Evolutionary conservation across 805 yeast genomes (phyloP).

Genomic region (Hanseniaspora clermontiae): DNA sequence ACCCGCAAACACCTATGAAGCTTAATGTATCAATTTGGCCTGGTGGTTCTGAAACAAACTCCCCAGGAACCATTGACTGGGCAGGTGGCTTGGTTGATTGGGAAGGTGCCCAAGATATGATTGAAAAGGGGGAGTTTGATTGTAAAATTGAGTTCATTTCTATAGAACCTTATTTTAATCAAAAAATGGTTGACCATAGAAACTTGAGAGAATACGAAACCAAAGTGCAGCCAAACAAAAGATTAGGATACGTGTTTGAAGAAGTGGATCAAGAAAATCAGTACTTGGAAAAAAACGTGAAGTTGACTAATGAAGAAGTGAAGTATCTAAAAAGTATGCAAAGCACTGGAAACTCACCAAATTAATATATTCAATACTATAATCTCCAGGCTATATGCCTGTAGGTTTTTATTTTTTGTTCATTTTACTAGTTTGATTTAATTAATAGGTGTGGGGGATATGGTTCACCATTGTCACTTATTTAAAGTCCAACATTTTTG

Average conservation of each 20-base stretch:
- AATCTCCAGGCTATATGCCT: too few species aligned
- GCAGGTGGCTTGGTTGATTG: conserved; percentile 84
- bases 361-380: too few species aligned
- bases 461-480: too few species aligned
- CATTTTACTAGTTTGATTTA: too few species aligned
- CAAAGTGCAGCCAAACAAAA: not conserved
- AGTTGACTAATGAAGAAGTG: not conserved
- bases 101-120: conserved; percentile 56
- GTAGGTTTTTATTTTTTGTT: too few species aligned
- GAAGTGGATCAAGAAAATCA: not conserved
- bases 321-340: not conserved
- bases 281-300: not conserved
- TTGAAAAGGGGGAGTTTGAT: conserved; percentile 62
- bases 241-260: not conserved
- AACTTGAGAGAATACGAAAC: conserved; percentile 13
- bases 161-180: conserved; percentile 41
- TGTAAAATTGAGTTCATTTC: conserved; percentile 45
- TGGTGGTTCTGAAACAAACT: conserved; percentile 45
- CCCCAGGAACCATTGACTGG: conserved; percentile 62
- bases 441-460: too few species aligned
- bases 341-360: not conserved
- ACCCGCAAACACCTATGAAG: conserved; percentile 66
- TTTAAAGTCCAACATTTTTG: not conserved
- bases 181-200: conserved; percentile 11
- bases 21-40: conserved; percentile 73